phyloP scores from a whole-genome alignment of 176 grass and related monocot species.

The Raddia guianensis region DNA sequence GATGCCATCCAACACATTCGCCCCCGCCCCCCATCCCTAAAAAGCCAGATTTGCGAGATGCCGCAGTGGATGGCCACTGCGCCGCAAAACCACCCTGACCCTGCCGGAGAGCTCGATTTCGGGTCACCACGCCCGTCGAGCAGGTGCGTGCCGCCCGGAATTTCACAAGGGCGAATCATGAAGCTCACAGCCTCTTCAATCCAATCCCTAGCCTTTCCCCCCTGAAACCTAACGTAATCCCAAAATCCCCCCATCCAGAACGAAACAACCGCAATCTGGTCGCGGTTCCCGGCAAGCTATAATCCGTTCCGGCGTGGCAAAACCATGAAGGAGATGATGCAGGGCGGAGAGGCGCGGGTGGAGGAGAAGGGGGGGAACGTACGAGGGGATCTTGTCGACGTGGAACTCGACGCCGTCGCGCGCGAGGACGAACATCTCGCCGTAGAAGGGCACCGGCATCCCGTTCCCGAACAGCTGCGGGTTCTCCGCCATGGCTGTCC shows the following conservation, averaged over 20 bases:
- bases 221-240: neutral
- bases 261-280: neutral
- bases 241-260: neutral
- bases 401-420: conserved; percentile 95
- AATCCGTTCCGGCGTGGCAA: neutral
- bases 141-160: neutral
- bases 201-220: neutral
- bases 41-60: neutral
- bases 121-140: neutral
- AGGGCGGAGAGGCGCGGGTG: neutral
- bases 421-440: conserved; percentile 90
- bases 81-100: neutral
- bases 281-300: neutral
- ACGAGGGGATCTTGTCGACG: conserved; percentile 97
- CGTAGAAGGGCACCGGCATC: conserved; percentile 87
- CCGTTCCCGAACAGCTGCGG: conserved; percentile 89
- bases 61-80: neutral
- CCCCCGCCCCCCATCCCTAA: neutral
- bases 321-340: neutral
- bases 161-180: neutral
- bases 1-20: neutral
- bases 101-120: neutral
- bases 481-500: conserved; percentile 75
- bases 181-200: neutral
- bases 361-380: neutral